Conservation (phyloP, 1,284 basidiomycete species). For the Ceratobasidium sp. region DNA sequence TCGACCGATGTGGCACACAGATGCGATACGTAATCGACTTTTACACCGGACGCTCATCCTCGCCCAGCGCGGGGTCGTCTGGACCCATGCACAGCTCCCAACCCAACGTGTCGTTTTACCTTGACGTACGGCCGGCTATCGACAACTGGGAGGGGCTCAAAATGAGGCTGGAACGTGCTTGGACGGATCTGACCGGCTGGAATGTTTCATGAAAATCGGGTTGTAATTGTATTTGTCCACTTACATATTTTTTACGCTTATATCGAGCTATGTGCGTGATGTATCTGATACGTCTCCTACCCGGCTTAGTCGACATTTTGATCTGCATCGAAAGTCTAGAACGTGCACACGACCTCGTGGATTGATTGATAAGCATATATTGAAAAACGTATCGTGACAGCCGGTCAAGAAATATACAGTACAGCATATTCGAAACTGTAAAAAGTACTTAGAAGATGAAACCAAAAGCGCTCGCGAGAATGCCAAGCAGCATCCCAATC, state of each 20-base stretch:
- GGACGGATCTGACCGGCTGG: slow-evolving; percentile 14
- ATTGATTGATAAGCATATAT: not conserved
- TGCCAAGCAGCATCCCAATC: not conserved
- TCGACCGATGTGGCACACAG: slow-evolving; percentile 88
- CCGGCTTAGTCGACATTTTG: not conserved
- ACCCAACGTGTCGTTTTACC: slow-evolving; percentile 76
- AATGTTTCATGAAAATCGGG: not conserved
- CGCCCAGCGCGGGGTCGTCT: slow-evolving; percentile 44
- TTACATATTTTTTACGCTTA: not conserved
- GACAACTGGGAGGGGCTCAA: slow-evolving; percentile 89
- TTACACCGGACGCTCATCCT: slow-evolving; percentile 81
- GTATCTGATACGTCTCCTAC: not conserved
- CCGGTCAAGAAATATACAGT: not conserved
- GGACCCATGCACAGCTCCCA: slow-evolving; percentile 48
- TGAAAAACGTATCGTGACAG: not conserved
- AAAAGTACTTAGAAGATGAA: slow-evolving; percentile 2
- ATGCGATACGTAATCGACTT: slow-evolving; percentile 98
- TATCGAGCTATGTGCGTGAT: not conserved
- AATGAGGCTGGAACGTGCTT: slow-evolving; percentile 60
- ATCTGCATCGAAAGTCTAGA: not conserved
- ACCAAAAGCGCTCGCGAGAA: not conserved
- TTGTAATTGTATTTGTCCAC: not conserved
- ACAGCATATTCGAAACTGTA: not conserved
- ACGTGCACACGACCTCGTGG: not conserved
- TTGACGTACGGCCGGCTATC: slow-evolving; percentile 92